A percentile compares a stretch with the other conserved stretches of the same genome.
Evolutionary conservation across 805 yeast species (phyloP).

Genomic region (Nakazawaea pomicola): DNA sequence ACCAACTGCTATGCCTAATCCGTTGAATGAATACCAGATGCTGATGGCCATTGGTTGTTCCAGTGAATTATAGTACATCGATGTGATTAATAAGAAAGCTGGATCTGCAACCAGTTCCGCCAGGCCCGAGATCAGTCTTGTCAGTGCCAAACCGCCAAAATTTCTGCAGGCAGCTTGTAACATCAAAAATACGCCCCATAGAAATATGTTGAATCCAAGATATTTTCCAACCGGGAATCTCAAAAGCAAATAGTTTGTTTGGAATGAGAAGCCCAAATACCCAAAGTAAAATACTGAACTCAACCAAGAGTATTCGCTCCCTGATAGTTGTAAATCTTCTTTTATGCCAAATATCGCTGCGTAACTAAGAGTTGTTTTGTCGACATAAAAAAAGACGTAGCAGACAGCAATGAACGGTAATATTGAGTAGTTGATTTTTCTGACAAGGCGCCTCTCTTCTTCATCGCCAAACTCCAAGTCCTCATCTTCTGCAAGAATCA

Average conservation of each 20-base stretch:
- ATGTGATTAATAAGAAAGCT: slow-evolving; percentile 31
- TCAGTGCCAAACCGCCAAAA: slow-evolving; percentile 34
- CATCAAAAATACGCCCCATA: slow-evolving; percentile 39
- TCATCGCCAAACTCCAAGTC: slow-evolving; percentile 17
- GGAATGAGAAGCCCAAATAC: slow-evolving; percentile 3
- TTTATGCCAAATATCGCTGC: slow-evolving; percentile 31
- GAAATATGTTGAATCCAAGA: slow-evolving; percentile 26
- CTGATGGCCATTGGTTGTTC: slow-evolving; percentile 52
- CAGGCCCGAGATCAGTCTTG: slow-evolving; percentile 25
- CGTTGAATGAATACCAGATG: slow-evolving; percentile 41
- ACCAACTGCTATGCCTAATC: slow-evolving; percentile 20
- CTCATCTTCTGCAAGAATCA: slow-evolving; percentile 4
- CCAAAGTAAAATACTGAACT: slow-evolving; percentile 9
- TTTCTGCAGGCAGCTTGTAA: slow-evolving; percentile 36
- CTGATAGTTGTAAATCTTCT: slow-evolving; percentile 24
- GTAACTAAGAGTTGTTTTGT: slow-evolving; percentile 10
- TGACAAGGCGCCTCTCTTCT: slow-evolving; percentile 26
- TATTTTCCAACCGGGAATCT: slow-evolving; percentile 18
- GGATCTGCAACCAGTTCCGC: slow-evolving; percentile 2
- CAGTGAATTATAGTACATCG: slow-evolving; percentile 55
- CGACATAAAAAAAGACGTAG: slow-evolving; percentile 9
- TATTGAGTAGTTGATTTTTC: slow-evolving; percentile 36
- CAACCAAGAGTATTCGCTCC: slow-evolving; percentile 22
- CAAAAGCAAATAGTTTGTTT: slow-evolving; percentile 11
- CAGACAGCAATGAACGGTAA: slow-evolving; percentile 26